phyloP scores from a whole-genome alignment of 148 eudicot species.

The Vaccinium corymbosum region DNA sequence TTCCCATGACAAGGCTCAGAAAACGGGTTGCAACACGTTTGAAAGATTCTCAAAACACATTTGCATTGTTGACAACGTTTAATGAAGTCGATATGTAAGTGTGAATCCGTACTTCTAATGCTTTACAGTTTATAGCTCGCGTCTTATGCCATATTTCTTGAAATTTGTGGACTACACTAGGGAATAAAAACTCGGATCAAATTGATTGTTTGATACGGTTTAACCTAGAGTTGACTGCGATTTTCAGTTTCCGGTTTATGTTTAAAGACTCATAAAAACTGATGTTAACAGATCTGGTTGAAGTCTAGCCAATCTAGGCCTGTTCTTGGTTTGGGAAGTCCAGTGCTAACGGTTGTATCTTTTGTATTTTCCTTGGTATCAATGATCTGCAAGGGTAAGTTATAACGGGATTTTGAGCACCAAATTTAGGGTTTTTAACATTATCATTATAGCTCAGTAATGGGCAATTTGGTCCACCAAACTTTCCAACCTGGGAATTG shows the following conservation, averaged over 20 bases:
- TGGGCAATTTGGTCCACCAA: not conserved
- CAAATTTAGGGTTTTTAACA: too few species aligned
- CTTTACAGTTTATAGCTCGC: not conserved
- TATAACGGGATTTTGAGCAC: not conserved
- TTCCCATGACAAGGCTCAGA: constrained; percentile 96
- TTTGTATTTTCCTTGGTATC: not conserved
- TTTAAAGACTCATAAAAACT: not conserved
- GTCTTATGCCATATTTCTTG: not conserved
- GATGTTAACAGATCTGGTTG: not conserved
- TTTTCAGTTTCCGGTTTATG: not conserved
- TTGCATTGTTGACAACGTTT: constrained; percentile 91
- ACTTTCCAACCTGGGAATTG: not conserved
- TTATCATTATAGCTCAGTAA: not conserved
- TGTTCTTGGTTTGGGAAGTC: constrained; percentile 7
- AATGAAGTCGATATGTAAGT: constrained; percentile 96
- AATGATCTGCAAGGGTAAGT: not conserved
- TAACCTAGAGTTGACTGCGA: not conserved
- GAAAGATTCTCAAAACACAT: constrained; percentile 95
- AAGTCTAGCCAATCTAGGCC: not conserved
- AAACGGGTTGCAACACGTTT: constrained; percentile 91
- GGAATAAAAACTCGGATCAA: not conserved
- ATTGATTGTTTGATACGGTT: not conserved
- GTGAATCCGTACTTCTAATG: not conserved
- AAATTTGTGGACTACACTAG: not conserved
- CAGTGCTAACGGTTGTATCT: not conserved